Evolutionary conservation across 1,284 basidiomycete genomes (phyloP), one percentile per base, ranked within the genome.

Genomic region (Cystobasidium slooffiae): DNA sequence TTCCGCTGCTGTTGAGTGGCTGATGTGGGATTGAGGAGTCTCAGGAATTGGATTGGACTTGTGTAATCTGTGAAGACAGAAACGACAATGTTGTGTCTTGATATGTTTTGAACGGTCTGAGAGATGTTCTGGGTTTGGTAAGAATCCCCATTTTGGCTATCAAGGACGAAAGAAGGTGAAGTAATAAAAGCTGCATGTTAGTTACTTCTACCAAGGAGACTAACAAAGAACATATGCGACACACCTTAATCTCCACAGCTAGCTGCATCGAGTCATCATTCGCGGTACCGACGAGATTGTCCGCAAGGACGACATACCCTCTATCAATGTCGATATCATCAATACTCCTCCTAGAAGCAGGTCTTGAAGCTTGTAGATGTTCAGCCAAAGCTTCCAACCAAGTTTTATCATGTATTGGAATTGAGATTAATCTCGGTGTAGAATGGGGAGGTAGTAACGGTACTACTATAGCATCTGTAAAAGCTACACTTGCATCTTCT

Each of bases 111-210:
- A 90, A 64, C 84, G 83, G 1, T 84, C 79, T 0, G 92, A 88
- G 61, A 91, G 84, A 83, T 89, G 85, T 10, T 80, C 77, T 18
- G 86, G 76, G 37, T 84, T 85, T 6, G 94, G 93, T 41, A 96
- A 82, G 82, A 97, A 96, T 3, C 89, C 93, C 93, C 94, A 97
- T 85, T 97, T 97, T 56, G 94, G 94, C 94, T 96, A 78, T 66
- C 39, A n/a, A n/a, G 49, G 59, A 44, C 64, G 16, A 20, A 75
- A 7, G 43, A 62, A 46, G 18, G 22, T 12, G 16, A 43, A 37
- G 39, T 41, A 12, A 24, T 53, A 10, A 39, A 58, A 78, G 83
- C 74, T 7, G 43, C 56, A 16, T 24, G 61, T 14, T 18, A 20
- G n/a, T n/a, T n/a, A n/a, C n/a, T n/a, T n/a, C n/a, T n/a, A n/a